Conservation (phyloP, 2,329 filamentous ascomycete genomes). For the Neopestalotiopsis clavispora region DNA sequence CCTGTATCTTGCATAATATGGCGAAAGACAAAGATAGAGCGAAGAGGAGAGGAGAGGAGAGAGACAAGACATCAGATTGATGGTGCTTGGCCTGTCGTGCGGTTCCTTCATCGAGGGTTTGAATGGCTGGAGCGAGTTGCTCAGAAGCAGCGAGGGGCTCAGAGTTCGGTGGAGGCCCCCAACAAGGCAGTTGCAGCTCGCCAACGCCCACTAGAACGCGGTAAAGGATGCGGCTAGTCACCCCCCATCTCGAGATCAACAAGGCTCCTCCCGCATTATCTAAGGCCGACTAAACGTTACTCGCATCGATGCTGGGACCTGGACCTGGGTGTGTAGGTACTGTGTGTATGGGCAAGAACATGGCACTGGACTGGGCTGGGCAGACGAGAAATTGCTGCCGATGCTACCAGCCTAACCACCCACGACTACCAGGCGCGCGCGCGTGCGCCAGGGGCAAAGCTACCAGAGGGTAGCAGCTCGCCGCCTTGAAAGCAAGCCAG, state of each 20-base stretch:
- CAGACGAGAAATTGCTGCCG: conserved; percentile 3
- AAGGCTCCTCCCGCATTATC: conserved; percentile 20
- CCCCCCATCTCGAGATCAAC: background rate
- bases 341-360: background rate
- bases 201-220: conserved; percentile 7
- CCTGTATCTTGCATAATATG: background rate
- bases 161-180: conserved; percentile 14
- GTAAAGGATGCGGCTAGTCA: conserved; percentile 16
- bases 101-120: conserved; percentile 5
- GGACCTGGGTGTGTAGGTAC: background rate
- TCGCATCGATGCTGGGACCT: conserved; percentile 7
- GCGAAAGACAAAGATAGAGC: background rate
- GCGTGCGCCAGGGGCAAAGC: conserved; percentile 7
- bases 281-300: conserved; percentile 13
- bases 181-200: conserved; percentile 19
- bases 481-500: background rate
- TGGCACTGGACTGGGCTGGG: background rate
- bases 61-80: background rate
- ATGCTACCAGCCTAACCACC: background rate
- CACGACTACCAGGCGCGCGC: background rate
- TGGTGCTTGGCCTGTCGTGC: background rate
- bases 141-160: background rate
- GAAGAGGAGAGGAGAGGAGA: too few species aligned
- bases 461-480: conserved; percentile 9
- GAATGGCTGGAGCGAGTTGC: background rate